phyloP scores from a whole-genome alignment of 2,329 filamentous ascomycete species.

The Ophiostoma pallidulum region DNA sequence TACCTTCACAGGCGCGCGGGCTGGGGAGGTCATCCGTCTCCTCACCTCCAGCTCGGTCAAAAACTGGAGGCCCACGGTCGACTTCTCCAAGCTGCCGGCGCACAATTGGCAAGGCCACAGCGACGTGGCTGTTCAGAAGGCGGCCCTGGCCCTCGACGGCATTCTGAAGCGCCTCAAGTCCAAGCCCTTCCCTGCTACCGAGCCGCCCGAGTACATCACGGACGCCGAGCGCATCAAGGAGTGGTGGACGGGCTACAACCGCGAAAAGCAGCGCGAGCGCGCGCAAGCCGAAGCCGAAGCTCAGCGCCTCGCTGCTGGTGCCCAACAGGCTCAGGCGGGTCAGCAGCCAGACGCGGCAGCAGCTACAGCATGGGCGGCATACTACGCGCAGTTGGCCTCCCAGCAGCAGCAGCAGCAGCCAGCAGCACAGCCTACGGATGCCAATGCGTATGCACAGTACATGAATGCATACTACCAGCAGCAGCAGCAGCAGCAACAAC shows the following conservation, averaged over 20 bases:
- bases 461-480: slow-evolving; percentile 24
- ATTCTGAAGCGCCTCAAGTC: slow-evolving; percentile 33
- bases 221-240: slow-evolving; percentile 38
- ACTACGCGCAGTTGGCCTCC: slow-evolving; percentile 29
- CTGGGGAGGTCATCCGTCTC: slow-evolving; percentile 33
- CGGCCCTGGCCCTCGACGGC: slow-evolving; percentile 34
- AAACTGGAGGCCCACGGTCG: slow-evolving; percentile 33
- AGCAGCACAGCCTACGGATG: slow-evolving; percentile 13
- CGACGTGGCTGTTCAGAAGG: slow-evolving; percentile 34
- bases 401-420: slow-evolving; percentile 18
- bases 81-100: slow-evolving; percentile 27
- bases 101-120: slow-evolving; percentile 27
- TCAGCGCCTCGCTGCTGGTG: background rate
- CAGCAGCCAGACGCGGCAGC: slow-evolving; percentile 23
- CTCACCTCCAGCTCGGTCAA: slow-evolving; percentile 35
- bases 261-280: slow-evolving; percentile 24
- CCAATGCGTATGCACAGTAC: slow-evolving; percentile 26
- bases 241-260: slow-evolving; percentile 42
- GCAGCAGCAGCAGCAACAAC: slow-evolving; percentile 17
- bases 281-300: slow-evolving; percentile 30
- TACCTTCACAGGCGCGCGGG: slow-evolving; percentile 19
- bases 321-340: slow-evolving; percentile 15
- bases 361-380: slow-evolving; percentile 29
- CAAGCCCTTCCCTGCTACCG: slow-evolving; percentile 39
- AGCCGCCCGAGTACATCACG: slow-evolving; percentile 44